Evolutionary conservation across 495 filamentous ascomycete genomes (phyloP).

Genomic region (Neurospora tetraspora): DNA sequence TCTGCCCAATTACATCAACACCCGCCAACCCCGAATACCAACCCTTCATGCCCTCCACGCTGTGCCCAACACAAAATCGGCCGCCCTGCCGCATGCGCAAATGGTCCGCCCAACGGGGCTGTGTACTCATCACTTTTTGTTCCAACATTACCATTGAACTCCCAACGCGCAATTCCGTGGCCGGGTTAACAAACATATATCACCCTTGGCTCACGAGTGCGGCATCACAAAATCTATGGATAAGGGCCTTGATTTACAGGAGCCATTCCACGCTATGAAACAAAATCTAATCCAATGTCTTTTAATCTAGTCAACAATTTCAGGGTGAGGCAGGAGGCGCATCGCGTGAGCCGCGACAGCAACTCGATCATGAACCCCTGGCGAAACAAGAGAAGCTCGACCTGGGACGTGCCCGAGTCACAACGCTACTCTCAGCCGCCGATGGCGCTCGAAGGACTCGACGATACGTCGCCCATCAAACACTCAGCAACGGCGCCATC

Average conservation of each 20-base stretch:
- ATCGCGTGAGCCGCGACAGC: conserved; percentile 17
- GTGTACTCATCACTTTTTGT: not conserved
- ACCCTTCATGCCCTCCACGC: not conserved
- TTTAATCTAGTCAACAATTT: conserved; percentile 23
- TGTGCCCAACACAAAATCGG: not conserved
- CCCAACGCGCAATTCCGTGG: not conserved
- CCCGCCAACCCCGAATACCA: not conserved
- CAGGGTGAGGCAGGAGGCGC: conserved; percentile 23
- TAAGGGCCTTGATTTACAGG: not conserved
- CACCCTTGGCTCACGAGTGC: not conserved
- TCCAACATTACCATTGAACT: not conserved
- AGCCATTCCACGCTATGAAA: not conserved
- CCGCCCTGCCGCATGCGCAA: not conserved
- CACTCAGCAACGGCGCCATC: conserved; percentile 9
- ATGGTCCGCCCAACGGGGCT: not conserved
- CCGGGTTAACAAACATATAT: not conserved
- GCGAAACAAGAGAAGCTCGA: conserved; percentile 13
- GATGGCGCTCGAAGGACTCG: not conserved
- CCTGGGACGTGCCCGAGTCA: conserved; percentile 8
- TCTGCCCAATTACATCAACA: not conserved
- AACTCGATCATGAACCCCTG: conserved; percentile 25
- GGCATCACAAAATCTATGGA: not conserved
- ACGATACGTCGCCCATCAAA: not conserved
- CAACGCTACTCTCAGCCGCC: not conserved
- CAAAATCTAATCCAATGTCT: conserved; percentile 21